Evolutionary conservation across 345 rosid genomes (phyloP).

Genomic region (Cardamine chenopodiifolia): DNA sequence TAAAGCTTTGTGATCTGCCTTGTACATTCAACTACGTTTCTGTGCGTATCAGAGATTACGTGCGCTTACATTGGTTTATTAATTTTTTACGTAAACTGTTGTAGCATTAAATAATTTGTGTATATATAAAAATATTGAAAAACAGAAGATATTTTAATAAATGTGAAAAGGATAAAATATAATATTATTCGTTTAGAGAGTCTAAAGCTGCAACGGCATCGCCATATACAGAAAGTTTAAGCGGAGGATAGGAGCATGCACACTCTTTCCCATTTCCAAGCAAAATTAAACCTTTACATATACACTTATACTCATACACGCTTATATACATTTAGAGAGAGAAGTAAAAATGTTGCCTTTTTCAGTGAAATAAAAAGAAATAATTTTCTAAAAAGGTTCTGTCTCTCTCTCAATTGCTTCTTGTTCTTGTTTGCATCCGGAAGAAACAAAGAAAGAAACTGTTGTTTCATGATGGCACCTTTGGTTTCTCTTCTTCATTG

Average conservation of each 20-base stretch:
- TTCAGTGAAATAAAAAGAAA: slow-evolving; percentile 16
- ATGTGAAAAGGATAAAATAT: slow-evolving; percentile 25
- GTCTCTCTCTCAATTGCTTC: slow-evolving; percentile 29
- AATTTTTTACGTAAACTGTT: slow-evolving; percentile 44
- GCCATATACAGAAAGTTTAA: slow-evolving; percentile 61
- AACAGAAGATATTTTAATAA: background rate
- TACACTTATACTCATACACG: slow-evolving; percentile 17
- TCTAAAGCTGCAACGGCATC: slow-evolving; percentile 88
- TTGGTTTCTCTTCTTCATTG: slow-evolving; percentile 47
- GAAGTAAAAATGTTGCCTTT: slow-evolving; percentile 24
- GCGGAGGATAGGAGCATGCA: slow-evolving; percentile 70
- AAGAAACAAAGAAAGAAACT: slow-evolving; percentile 32
- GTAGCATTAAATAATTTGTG: slow-evolving; percentile 16
- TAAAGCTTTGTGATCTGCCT: slow-evolving; percentile 24
- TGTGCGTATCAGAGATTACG: slow-evolving; percentile 50
- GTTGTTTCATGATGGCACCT: slow-evolving; percentile 39
- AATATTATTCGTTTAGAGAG: slow-evolving; percentile 41
- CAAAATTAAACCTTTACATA: slow-evolving; percentile 36
- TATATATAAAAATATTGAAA: background rate
- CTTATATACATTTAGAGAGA: slow-evolving; percentile 24
- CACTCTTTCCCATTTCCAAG: slow-evolving; percentile 58
- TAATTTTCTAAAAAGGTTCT: slow-evolving; percentile 1
- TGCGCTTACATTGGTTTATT: slow-evolving; percentile 53
- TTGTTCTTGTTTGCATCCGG: slow-evolving; percentile 43
- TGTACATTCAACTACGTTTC: slow-evolving; percentile 46